Evolutionary conservation across 352 stramenopile genomes (phyloP).

Genomic region (Salisapilia sapeloensis): DNA sequence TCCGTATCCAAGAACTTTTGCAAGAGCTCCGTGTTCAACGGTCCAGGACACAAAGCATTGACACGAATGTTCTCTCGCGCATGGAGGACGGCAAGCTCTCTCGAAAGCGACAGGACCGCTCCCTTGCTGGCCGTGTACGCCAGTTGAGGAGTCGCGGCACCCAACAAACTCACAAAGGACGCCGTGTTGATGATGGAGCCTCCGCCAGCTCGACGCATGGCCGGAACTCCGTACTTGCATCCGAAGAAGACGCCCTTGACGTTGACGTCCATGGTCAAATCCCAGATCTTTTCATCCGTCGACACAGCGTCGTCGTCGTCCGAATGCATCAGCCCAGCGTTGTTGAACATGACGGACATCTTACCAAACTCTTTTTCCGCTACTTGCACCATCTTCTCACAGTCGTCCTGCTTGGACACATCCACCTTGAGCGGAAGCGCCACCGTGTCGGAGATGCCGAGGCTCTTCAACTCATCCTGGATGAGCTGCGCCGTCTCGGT

Average conservation of each 20-base stretch:
- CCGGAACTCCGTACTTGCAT: conserved; percentile 77
- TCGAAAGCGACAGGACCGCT: conserved; percentile 77
- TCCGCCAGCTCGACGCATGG: conserved; percentile 52
- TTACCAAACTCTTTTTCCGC: conserved; percentile 68
- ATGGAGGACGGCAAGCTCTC: conserved; percentile 71
- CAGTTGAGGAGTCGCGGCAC: conserved; percentile 71
- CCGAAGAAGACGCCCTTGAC: conserved; percentile 82
- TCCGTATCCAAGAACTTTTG: conserved; percentile 78
- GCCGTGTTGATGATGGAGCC: conserved; percentile 82
- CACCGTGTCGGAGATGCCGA: conserved; percentile 23
- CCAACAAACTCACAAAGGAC: conserved; percentile 70
- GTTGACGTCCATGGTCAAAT: conserved; percentile 79
- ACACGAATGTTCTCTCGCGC: conserved; percentile 79
- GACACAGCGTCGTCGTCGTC: conserved; percentile 58
- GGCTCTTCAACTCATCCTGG: conserved; percentile 40
- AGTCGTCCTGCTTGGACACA: conserved; percentile 52
- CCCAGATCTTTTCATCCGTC: conserved; percentile 69
- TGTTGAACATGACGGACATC: conserved; percentile 77
- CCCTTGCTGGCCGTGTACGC: conserved; percentile 80
- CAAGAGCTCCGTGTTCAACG: conserved; percentile 73
- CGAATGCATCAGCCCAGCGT: conserved; percentile 75
- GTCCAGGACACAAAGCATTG: conserved; percentile 71
- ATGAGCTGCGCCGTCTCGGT: conserved; percentile 47
- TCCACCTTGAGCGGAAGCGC: conserved; percentile 40
- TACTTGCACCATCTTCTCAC: conserved; percentile 58